A percentile compares a stretch with the other conserved stretches of the same genome.
These are phyloP conservation scores for Myriosclerotinia curreyana DNA, from an alignment of 2,329 filamentous ascomycete genomes.

Conservation along the genomic window DNA sequence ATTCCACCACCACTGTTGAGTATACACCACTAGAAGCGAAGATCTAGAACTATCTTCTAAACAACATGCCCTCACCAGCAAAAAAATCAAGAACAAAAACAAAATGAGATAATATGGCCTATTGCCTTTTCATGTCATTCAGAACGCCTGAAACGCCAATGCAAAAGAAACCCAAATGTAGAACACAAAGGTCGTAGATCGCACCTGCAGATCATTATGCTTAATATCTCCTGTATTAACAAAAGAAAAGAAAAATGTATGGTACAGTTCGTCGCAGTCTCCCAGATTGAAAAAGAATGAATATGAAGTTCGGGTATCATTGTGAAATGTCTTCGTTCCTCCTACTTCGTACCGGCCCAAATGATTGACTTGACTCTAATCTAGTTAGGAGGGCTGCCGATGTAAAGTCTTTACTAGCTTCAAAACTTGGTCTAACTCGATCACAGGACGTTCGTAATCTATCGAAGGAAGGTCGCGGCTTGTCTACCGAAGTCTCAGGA, in stretches of 20 bases:
- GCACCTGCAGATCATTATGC: constrained; percentile 51
- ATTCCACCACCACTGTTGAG: constrained; percentile 16
- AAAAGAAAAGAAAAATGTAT: constrained; percentile 40
- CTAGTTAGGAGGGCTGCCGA: constrained; percentile 80
- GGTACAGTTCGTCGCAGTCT: constrained; percentile 33
- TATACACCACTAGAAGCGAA: constrained; percentile 24
- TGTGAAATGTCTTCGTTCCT: constrained; percentile 23
- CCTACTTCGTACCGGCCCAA: constrained; percentile 33
- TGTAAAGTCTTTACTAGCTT: constrained; percentile 86
- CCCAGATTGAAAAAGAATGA: constrained; percentile 16
- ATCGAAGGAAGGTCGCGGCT: constrained; percentile 81
- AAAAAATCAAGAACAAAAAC: constrained; percentile 3
- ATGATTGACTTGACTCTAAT: constrained; percentile 67
- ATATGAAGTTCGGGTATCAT: constrained; percentile 27
- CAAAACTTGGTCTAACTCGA: constrained; percentile 76
- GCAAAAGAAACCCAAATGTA: constrained; percentile 33
- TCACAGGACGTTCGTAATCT: constrained; percentile 85
- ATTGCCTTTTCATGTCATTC: constrained; percentile 22
- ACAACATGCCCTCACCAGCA: constrained; percentile 13
- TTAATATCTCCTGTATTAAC: constrained; percentile 40
- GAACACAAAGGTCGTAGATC: constrained; percentile 44
- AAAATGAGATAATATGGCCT: constrained; percentile 16
- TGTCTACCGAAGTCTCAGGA: constrained; percentile 45
- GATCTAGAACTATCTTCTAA: constrained; percentile 24
- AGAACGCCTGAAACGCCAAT: constrained; percentile 35